Percentiles rank a stretch among this genome's conserved stretches.
phyloP scores from a whole-genome alignment of 305 asterid genomes.

The Fraxinus dipetala region DNA sequence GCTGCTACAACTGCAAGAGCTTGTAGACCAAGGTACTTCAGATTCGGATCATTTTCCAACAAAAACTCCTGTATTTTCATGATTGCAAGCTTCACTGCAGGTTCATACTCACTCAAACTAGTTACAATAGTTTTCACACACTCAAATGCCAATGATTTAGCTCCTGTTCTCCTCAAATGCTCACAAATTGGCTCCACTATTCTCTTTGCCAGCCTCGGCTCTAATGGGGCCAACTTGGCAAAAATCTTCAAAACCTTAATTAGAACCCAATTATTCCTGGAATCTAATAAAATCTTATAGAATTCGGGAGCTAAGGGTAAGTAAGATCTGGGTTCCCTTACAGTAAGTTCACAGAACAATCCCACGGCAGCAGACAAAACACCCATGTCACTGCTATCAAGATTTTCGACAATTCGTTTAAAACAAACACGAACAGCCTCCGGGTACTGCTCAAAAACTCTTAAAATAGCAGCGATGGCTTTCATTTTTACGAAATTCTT shows the following conservation, averaged over 20 bases:
- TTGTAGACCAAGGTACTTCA: constrained; percentile 83
- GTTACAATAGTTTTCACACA: constrained; percentile 69
- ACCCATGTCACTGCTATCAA: constrained; percentile 65
- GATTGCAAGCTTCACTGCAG: constrained; percentile 77
- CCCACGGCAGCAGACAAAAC: constrained; percentile 75
- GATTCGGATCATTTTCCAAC: constrained; percentile 79
- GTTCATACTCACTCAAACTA: constrained; percentile 70
- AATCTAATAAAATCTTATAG: constrained; percentile 70
- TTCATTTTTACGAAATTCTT: constrained; percentile 60
- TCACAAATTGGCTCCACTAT: constrained; percentile 85
- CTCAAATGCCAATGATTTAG: constrained; percentile 82
- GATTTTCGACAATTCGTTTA: constrained; percentile 77
- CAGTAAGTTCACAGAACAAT: constrained; percentile 81
- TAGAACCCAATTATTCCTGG: constrained; percentile 87
- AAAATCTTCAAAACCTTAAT: constrained; percentile 88
- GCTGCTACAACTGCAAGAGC: constrained; percentile 57
- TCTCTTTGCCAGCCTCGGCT: constrained; percentile 83
- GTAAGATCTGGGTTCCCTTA: constrained; percentile 68
- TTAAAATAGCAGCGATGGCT: constrained; percentile 59
- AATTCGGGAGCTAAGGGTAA: constrained; percentile 95
- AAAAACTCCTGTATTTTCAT: constrained; percentile 73
- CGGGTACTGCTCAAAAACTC: constrained; percentile 67
- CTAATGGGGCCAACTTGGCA: constrained; percentile 64
- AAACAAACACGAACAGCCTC: constrained; percentile 92
- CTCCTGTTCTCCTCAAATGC: constrained; percentile 71